Evolutionary conservation across 805 yeast species (phyloP), one percentile per base, ranked within the genome.

Genomic region (Pichia eremophila): DNA sequence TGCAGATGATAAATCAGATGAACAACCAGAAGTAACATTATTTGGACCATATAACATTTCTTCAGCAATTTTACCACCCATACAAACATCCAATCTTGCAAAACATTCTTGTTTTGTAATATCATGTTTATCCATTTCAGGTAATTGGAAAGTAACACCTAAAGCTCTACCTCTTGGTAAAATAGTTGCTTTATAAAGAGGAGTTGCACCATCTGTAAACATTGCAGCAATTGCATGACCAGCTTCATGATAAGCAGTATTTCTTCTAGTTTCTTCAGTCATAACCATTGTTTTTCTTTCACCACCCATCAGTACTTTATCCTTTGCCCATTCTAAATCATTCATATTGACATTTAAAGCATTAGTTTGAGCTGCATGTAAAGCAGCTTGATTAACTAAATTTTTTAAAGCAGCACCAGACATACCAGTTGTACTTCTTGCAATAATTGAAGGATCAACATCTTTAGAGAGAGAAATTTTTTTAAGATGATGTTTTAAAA

Each of bases 41-140:
- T 87, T 96, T 41, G 81, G 76, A 2, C 99, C 99, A 61, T 87
- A 86, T 44, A 85, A 75, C 73, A 87, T 72, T 63, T 91, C 97
- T 71, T 93, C 99, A 31, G 99, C 99, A 49, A 89, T 81, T 65
- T 90, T 90, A 54, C 99, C 99, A 51, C 99, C 99, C 99, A 93
- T 93, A 64, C 96, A 89, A 44, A 93, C 99, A 65, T 93, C 99
- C 55, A 93, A 68, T 53, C 95, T 74, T 0, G 98, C 96, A 54
- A 83, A 73, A 64, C 96, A 86, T 67, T 93, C 98, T 51, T 75
- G 79, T 63, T 78, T 85, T 32, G 96, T 88, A 67, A 86, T 85
- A 61, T 91, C 98, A 51, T 86, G 89, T 70, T 93, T 91, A 69
- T 93, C 99, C 91, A 90, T 88, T 64, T 93, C 98, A 4, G 99